Evolutionary conservation across 768 basidiomycete species (phyloP).

Genomic region (Suillus hirtellus): DNA sequence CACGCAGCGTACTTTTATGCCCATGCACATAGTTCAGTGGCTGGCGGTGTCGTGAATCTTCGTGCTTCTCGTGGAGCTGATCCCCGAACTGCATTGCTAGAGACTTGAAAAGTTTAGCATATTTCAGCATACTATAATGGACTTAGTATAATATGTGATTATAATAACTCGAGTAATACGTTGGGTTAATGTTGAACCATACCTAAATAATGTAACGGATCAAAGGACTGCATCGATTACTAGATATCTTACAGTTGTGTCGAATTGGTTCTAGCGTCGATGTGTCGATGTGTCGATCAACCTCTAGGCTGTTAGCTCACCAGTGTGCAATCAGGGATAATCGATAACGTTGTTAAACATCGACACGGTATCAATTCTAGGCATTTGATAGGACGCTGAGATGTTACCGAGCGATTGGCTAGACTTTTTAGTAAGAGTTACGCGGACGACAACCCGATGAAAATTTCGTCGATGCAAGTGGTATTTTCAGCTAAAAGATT

Average conservation of each 20-base stretch:
- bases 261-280: neutral
- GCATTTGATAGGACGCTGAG: neutral
- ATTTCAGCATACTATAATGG: neutral
- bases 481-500: neutral
- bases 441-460: neutral
- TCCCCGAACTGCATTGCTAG: slow-evolving; percentile 40
- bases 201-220: neutral
- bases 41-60: slow-evolving; percentile 43
- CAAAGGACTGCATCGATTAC: neutral
- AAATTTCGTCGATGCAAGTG: neutral
- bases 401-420: neutral
- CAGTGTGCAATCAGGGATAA: neutral
- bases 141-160: neutral
- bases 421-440: neutral
- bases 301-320: neutral
- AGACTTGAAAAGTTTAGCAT: slow-evolving; percentile 16
- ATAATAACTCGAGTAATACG: neutral
- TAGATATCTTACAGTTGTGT: neutral
- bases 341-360: neutral
- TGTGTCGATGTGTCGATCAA: neutral
- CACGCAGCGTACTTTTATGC: slow-evolving; percentile 44
- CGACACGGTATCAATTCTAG: neutral
- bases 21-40: slow-evolving; percentile 39
- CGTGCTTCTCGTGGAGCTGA: slow-evolving; percentile 42
- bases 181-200: neutral